Base-by-base conservation (phyloP, 768 basidiomycete genomes). In the Collybia mongolica region DNA sequence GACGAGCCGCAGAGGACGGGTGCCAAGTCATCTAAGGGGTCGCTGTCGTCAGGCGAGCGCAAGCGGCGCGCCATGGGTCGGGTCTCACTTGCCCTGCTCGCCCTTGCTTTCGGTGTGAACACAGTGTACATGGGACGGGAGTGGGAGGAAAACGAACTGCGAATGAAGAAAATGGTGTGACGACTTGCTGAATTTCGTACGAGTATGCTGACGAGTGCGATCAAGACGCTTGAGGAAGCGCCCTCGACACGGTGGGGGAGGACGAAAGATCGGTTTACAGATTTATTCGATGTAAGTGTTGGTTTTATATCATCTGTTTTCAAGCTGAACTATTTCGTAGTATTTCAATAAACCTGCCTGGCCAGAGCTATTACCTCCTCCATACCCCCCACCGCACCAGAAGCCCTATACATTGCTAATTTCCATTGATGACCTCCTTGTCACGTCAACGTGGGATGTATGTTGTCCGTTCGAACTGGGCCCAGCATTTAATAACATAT, bases 371-470 rank as follows among this genome's bases (percentile, higher is more conserved):
- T 81, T 99, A 1, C 97, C 96, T 0, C 86, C 91, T 38, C 88
- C 90, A 9, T 75, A 88, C 38, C 90, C 93, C 2, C 72, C 85
- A 22, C 88, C 88, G 2, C 84, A 92, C 51, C 85, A 88, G 66
- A 88, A 94, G 49, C 93, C 93, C 0, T 97, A 93, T 71, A 98
- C 96, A 1, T 80, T 98, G 17, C 74, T 98, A 7, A 69, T 99
- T 44, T 93, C 93, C 26, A 71, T 99, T 20, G 96, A 99, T 53
- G 95, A 96, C 61, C 79, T 99, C 20, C 77, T 98, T 29, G 80
- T 98, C 17, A 87, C 88, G 9, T 94, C 92, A 9, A 88, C 86
- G 3, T 99, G 97, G 97, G 93, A 97, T 77, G 95, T 97, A 63
- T 66, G 94, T 84, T 17, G 14, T 37, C 15, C 15, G n/a, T n/a